These are phyloP conservation scores for Zychaea mexicana DNA, from an alignment of 371 early-diverging fungal species.

Conservation along the genomic window DNA sequence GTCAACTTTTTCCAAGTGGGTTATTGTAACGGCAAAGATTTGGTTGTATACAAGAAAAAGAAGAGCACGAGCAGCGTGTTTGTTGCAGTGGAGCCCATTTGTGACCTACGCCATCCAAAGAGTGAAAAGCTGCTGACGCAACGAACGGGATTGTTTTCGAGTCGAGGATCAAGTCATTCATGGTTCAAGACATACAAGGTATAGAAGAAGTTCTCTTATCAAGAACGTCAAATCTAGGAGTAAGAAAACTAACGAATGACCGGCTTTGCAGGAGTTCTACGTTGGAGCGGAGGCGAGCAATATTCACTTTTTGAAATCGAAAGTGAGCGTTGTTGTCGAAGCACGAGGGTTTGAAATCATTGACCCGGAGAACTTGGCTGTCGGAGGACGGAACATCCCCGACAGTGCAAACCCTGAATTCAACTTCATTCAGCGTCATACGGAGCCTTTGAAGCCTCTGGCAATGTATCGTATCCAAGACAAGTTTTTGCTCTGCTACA, in stretches of 20 bases:
- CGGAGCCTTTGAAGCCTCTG: slow-evolving; percentile 75
- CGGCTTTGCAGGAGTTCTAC: slow-evolving; percentile 73
- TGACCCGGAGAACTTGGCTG: slow-evolving; percentile 74
- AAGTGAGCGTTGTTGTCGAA: slow-evolving; percentile 81
- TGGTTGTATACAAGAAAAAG: slow-evolving; percentile 61
- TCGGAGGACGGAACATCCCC: slow-evolving; percentile 51
- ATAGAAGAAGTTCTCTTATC: too few relatives aligned
- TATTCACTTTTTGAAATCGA: slow-evolving; percentile 74
- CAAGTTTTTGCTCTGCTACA: slow-evolving; percentile 84
- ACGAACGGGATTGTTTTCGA: slow-evolving; percentile 43
- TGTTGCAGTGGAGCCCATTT: slow-evolving; percentile 41
- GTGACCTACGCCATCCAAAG: slow-evolving; percentile 44
- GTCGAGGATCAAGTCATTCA: slow-evolving; percentile 38
- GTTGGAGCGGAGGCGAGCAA: slow-evolving; percentile 79
- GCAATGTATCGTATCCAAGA: slow-evolving; percentile 82
- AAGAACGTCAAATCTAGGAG: too few relatives aligned
- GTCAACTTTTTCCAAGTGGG: slow-evolving; percentile 84
- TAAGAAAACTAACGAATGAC: neutral
- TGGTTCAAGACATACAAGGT: slow-evolving; percentile 49
- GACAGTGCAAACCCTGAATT: slow-evolving; percentile 83
- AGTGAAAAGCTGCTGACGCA: slow-evolving; percentile 35
- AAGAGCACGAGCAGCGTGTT: slow-evolving; percentile 53
- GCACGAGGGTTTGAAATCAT: slow-evolving; percentile 84
- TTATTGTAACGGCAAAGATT: slow-evolving; percentile 58
- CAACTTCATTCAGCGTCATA: slow-evolving; percentile 78